Percentiles rank a stretch among this genome's conserved stretches.
phyloP scores from a whole-genome alignment of 129 eudicot genomes.

The Apium graveolens region DNA sequence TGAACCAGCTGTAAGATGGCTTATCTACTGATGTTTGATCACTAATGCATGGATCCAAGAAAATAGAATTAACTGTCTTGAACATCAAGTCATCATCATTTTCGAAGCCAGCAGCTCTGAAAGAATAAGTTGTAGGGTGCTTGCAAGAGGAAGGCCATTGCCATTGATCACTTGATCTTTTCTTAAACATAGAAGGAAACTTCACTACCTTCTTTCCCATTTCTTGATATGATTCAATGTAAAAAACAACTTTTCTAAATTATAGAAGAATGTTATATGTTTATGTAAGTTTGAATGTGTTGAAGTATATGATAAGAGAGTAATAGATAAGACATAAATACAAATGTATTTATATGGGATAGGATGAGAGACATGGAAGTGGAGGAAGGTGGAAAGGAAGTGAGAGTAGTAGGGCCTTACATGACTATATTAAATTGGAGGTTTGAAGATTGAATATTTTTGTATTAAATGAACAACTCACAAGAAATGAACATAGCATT shows the following conservation, averaged over 20 bases:
- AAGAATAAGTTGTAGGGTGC: slow-evolving; percentile 64
- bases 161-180: slow-evolving; percentile 36
- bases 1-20: slow-evolving; percentile 22
- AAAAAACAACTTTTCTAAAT: neutral
- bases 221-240: neutral
- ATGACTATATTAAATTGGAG: slow-evolving; percentile 48
- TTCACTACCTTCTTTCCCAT: slow-evolving; percentile 45
- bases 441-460: slow-evolving; percentile 35
- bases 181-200: slow-evolving; percentile 51
- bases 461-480: slow-evolving; percentile 37
- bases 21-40: slow-evolving; percentile 43
- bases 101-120: slow-evolving; percentile 27
- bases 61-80: slow-evolving; percentile 79
- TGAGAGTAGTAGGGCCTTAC: slow-evolving; percentile 40
- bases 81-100: slow-evolving; percentile 35
- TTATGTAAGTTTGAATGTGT: slow-evolving; percentile 8
- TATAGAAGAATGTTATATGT: neutral
- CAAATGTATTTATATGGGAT: slow-evolving; percentile 17
- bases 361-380: neutral
- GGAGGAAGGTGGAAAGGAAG: slow-evolving; percentile 50
- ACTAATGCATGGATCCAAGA: slow-evolving; percentile 34
- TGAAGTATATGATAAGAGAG: neutral
- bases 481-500: slow-evolving; percentile 14
- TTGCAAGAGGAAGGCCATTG: slow-evolving; percentile 59
- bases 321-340: slow-evolving; percentile 18